Evolutionary conservation across 352 stramenopile genomes (phyloP).

Genomic region (Phytophthora hybrid): DNA sequence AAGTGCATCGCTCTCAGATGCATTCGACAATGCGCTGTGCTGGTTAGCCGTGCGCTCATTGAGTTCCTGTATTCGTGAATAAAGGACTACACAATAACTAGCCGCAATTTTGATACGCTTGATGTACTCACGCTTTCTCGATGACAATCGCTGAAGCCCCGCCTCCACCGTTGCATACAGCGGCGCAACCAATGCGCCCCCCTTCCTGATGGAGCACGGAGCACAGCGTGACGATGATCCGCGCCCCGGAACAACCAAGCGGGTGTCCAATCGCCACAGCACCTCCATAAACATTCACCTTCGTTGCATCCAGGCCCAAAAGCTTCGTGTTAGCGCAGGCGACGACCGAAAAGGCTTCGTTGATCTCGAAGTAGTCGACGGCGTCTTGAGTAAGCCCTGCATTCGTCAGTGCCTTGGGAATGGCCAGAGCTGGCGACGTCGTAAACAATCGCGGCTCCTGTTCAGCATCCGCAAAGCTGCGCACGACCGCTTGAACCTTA

Average conservation of each 20-base stretch:
- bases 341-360: conserved; percentile 98
- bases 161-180: conserved; percentile 98
- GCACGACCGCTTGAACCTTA: conserved; percentile 73
- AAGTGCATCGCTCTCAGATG: conserved; percentile 11
- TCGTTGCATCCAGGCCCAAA: conserved; percentile 84
- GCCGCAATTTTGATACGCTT: neutral
- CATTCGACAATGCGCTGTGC: conserved; percentile 2
- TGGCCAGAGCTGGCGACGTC: conserved; percentile 91
- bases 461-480: conserved; percentile 73
- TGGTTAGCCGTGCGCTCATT: conserved; percentile 15
- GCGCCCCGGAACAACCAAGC: conserved; percentile 76
- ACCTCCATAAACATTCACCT: conserved; percentile 96
- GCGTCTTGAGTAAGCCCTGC: conserved; percentile 85
- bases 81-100: conserved; percentile 13
- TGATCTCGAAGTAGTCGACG: conserved; percentile 98
- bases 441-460: conserved; percentile 94
- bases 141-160: conserved; percentile 95
- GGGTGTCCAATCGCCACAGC: conserved; percentile 72
- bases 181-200: conserved; percentile 91
- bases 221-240: conserved; percentile 94
- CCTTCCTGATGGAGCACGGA: conserved; percentile 93
- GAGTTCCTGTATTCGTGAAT: conserved; percentile 30
- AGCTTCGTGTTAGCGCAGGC: conserved; percentile 93
- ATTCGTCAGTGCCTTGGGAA: conserved; percentile 86
- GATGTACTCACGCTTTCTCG: conserved; percentile 59